These are phyloP conservation scores for Arabidopsis arenosa DNA, from an alignment of 345 rosid species.

Conservation along the genomic window DNA sequence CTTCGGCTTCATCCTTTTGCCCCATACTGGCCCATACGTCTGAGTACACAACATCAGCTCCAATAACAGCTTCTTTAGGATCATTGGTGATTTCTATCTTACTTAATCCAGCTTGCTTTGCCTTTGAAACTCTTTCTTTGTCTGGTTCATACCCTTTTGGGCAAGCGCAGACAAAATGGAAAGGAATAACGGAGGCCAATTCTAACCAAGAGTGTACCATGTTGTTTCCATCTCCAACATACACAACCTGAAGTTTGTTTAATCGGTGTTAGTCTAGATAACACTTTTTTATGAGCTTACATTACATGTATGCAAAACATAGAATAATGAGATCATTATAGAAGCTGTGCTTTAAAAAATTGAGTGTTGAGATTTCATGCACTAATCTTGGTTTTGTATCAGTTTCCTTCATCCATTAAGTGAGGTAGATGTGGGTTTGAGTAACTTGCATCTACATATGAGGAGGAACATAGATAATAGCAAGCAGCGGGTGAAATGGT, in stretches of 20 bases:
- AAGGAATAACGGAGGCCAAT: conserved; percentile 89
- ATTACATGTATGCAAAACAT: background rate
- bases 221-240: conserved; percentile 97
- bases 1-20: conserved; percentile 93
- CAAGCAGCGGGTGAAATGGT: background rate
- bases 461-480: background rate
- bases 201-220: conserved; percentile 94
- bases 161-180: conserved; percentile 94
- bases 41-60: conserved; percentile 98
- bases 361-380: background rate
- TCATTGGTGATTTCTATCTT: conserved; percentile 90
- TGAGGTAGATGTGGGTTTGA: background rate
- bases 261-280: background rate
- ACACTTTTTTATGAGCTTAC: background rate
- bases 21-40: conserved; percentile 99
- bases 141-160: conserved; percentile 93
- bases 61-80: conserved; percentile 83
- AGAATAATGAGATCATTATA: background rate
- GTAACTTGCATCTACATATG: background rate
- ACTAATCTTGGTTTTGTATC: conserved; percentile 7
- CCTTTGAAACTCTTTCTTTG: conserved; percentile 73
- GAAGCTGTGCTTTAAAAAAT: background rate
- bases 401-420: background rate
- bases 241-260: conserved; percentile 71
- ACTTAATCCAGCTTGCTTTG: conserved; percentile 74